Conservation (phyloP, 2,329 filamentous ascomycete genomes). For the Arthrobotrys conoides region DNA sequence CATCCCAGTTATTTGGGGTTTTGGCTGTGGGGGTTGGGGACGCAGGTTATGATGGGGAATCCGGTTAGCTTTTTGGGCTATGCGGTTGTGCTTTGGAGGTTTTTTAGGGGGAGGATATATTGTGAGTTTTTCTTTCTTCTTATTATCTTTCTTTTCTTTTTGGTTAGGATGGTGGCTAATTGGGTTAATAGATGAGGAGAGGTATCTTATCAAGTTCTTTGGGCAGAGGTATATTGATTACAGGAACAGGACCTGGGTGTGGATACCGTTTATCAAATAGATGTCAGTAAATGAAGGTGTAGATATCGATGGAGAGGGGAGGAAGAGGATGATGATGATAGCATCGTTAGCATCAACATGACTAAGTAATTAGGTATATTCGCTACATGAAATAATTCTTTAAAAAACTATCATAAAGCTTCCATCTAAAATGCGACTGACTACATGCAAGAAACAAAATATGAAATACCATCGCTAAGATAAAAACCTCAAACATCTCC, state of each 20-base stretch:
- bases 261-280: conserved; percentile 81
- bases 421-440: no score
- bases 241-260: conserved; percentile 77
- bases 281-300: neutral
- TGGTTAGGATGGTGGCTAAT: conserved; percentile 29
- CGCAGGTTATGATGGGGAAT: conserved; percentile 91
- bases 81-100: conserved; percentile 82
- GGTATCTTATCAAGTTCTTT: conserved; percentile 83
- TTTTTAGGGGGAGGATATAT: conserved; percentile 81
- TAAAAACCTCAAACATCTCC: no score
- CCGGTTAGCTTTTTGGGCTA: conserved; percentile 82
- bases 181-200: conserved; percentile 78
- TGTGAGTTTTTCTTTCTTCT: conserved; percentile 69
- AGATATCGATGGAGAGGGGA: neutral
- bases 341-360: no score
- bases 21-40: conserved; percentile 98
- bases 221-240: conserved; percentile 84
- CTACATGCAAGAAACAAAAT: no score
- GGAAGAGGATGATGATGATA: no score
- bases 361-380: no score
- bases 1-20: conserved; percentile 98
- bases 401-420: no score
- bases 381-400: no score
- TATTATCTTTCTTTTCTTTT: conserved; percentile 15
- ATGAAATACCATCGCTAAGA: no score